Evolutionary conservation across 768 basidiomycete species (phyloP), one percentile per base, ranked within the genome.

Genomic region (Agaricus blazei): DNA sequence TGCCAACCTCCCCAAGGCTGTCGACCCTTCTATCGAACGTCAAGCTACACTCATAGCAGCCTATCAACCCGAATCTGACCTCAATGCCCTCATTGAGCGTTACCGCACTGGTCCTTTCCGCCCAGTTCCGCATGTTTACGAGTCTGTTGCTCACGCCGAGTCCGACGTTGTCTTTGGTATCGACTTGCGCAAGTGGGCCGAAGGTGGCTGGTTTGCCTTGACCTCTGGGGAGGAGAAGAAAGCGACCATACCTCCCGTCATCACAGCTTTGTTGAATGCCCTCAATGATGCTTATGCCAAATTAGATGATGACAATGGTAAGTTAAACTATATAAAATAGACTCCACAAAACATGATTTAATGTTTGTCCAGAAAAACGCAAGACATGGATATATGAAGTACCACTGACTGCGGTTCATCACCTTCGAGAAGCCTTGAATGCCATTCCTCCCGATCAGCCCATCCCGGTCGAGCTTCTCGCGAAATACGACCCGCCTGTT

Each of bases 321-420:
- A n/a, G 40, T n/a, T 11, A 42, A 6, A 5, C 29, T 28, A 51
- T 8, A 9, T 4, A 4, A 19, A n/a, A 9, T 15, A 14, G 34
- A 26, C 8, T 9, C 28, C 23, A 12, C 34, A 7, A 34, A n/a
- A 34, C 14, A 6, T 26, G 37, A 37, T 23, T 54, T 44, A 46
- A 27, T 23, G 12, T 34, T 9, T 7, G 2, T 9, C 12, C n/a
- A 55, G 94, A 95, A 67, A 88, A 83, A 65, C 84, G 95, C 56
- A 93, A 88, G 72, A 74, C 87, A 3, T 98, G 95, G 95, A 90
- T 98, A 52, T 98, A 97, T 69, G 93, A 98, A 62, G 89, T 91
- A 3, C 93, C 94, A 1, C 78, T 98, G 5, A 75, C 83, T 1
- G 82, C 84, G 26, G 80, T 89, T 14, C 95, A 98, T 63, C 87